phyloP scores from a whole-genome alignment of 2,329 filamentous ascomycete genomes.

The Exophiala dermatitidis region DNA sequence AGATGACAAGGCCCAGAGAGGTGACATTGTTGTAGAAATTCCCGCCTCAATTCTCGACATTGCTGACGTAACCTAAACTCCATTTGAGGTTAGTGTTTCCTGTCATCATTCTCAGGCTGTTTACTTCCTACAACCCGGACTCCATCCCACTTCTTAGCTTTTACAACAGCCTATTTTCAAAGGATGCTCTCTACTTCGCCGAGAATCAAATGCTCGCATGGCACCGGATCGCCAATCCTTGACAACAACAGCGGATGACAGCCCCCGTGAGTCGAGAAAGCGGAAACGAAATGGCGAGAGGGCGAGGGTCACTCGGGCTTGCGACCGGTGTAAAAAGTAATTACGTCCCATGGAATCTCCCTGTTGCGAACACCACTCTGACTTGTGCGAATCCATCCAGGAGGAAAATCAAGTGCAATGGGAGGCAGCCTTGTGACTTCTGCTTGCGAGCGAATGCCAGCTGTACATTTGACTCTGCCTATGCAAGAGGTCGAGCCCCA shows the following conservation, averaged over 20 bases:
- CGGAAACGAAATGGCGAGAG: slow-evolving; percentile 25
- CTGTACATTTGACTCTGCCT: slow-evolving; percentile 20
- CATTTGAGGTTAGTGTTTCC: no score
- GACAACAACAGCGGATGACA: neutral
- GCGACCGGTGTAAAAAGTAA: slow-evolving; percentile 32
- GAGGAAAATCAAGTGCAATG: slow-evolving; percentile 52
- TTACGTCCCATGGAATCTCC: slow-evolving; percentile 14
- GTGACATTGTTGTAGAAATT: no score
- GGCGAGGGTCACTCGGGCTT: slow-evolving; percentile 39
- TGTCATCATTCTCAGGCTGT: no score
- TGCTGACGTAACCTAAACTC: no score
- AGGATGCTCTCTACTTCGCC: no score
- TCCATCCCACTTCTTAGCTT: no score
- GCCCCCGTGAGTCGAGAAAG: slow-evolving; percentile 1
- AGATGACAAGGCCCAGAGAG: no score
- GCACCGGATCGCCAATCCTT: neutral
- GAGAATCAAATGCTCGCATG: neutral
- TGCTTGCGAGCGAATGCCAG: slow-evolving; percentile 14
- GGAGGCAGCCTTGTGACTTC: slow-evolving; percentile 44
- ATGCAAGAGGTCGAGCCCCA: slow-evolving; percentile 16
- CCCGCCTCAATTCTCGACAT: no score
- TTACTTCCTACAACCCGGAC: no score
- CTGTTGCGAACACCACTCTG: slow-evolving; percentile 1
- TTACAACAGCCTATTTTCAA: no score
- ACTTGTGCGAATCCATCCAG: slow-evolving; percentile 29